Evolutionary conservation across 352 stramenopile genomes (phyloP).

Genomic region (Globisporangium spinosum): DNA sequence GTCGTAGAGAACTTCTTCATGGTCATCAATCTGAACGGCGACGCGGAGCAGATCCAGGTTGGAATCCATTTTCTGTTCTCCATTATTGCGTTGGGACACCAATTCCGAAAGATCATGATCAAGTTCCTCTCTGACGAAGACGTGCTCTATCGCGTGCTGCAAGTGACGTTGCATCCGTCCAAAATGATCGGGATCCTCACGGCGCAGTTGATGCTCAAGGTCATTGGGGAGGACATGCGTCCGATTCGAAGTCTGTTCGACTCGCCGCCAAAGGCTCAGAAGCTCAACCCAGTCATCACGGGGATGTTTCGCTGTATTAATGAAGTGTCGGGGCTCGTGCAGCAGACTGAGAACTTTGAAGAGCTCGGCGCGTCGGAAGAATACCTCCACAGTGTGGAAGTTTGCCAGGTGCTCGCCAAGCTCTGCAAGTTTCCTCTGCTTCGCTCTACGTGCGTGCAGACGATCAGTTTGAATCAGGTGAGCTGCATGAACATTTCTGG

Average conservation of each 20-base stretch:
- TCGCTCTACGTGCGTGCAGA: conserved; percentile 45
- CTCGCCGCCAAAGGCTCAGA: conserved; percentile 26
- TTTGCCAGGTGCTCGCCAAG: conserved; percentile 59
- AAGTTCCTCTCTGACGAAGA: conserved; percentile 51
- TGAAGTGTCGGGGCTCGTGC: conserved; percentile 38
- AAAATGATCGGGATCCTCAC: conserved; percentile 52
- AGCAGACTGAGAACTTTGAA: conserved; percentile 39
- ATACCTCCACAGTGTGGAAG: conserved; percentile 60
- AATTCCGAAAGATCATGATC: conserved; percentile 60
- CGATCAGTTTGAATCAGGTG: conserved; percentile 76
- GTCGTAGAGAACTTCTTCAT: conserved; percentile 53
- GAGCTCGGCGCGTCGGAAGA: conserved; percentile 50
- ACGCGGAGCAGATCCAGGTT: conserved; percentile 51
- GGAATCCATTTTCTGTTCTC: conserved; percentile 60
- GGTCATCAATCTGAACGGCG: conserved; percentile 67
- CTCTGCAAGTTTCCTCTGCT: conserved; percentile 47
- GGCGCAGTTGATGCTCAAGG: conserved; percentile 50
- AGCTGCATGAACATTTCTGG: neutral
- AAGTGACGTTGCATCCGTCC: conserved; percentile 65
- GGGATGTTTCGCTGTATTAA: conserved; percentile 58
- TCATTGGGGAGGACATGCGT: conserved; percentile 58
- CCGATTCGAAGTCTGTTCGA: conserved; percentile 49
- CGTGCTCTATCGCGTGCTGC: conserved; percentile 61
- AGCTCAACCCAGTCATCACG: conserved; percentile 43
- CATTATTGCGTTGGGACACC: conserved; percentile 44